Evolutionary conservation across 345 rosid genomes (phyloP), one percentile per base, ranked within the genome.

Genomic region (Erodium maritimum): DNA sequence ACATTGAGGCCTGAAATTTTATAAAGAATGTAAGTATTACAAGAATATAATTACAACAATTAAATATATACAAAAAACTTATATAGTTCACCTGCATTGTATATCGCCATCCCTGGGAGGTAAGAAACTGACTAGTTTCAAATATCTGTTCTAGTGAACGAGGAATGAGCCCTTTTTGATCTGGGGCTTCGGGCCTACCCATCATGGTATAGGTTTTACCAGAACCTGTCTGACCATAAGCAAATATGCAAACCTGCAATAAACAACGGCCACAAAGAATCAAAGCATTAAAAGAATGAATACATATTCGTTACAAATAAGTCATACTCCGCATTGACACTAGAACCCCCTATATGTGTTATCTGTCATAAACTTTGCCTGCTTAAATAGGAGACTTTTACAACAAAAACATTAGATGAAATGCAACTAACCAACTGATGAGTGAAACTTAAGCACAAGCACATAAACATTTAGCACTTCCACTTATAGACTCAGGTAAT

Each of bases 121-220:
- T 25, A 23, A 89, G 94, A 12, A 75, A 55, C 59, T 89, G 99
- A 52, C 97, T 89, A 23, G 73, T 66, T 73, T 82, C 77, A 70
- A 93, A 89, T 57, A 93, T 85, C 54, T 93, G 97, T 62, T 93
- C 97, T 12, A 93, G 72, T 17, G 95, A 93, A 51, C 96, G 85
- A 0, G 99, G 97, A 59, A 93, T 93, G 68, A 93, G 57, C n/a
- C 99, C 99, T 67, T 83, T 83, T 66, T 79, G 80, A 25, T 80
- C 88, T 24, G 73, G 55, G 19, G 71, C 68, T 60, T 82, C 91
- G 48, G 96, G 87, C 71, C 80, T 89, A 50, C 99, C 99, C 97
- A 93, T 85, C 99, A 93, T 93, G 8, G 99, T 93, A 65, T 93
- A 89, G 5, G 99, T 93, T 76, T 93, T 89, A 0, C 99, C 99